phyloP scores from a whole-genome alignment of 805 yeast species.

The Groenewaldozyma tartarivorans region DNA sequence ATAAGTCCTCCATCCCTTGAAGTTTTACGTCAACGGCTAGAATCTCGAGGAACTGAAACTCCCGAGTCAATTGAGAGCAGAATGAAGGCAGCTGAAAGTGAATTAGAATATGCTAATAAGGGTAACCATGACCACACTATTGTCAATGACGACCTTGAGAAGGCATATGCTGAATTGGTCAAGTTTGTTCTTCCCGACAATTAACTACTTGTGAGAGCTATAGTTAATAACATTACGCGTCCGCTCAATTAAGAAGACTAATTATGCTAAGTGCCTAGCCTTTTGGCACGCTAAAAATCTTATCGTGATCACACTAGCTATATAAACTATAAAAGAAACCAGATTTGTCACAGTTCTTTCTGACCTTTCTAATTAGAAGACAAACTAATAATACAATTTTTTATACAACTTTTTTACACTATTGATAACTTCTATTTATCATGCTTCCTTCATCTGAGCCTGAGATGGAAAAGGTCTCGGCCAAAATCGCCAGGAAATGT shows the following conservation, averaged over 20 bases:
- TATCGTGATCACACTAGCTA: too few species aligned
- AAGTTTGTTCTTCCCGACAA: conserved; percentile 35
- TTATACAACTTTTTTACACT: too few species aligned
- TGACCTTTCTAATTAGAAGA: too few species aligned
- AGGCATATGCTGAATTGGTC: conserved; percentile 74
- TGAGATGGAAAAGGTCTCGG: conserved; percentile 11
- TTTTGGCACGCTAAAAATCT: too few species aligned
- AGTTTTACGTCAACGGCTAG: conserved; percentile 61
- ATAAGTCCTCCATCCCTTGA: conserved; percentile 90
- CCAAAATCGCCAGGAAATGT: conserved; percentile 33
- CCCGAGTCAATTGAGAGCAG: conserved; percentile 76
- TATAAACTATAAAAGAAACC: too few species aligned
- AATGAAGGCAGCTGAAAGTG: conserved; percentile 77
- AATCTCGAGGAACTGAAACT: conserved; percentile 92
- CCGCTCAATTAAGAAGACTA: too few species aligned
- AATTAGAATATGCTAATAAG: conserved; percentile 77
- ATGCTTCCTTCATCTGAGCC: neutral
- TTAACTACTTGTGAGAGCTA: too few species aligned
- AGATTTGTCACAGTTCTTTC: too few species aligned
- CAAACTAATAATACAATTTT: too few species aligned
- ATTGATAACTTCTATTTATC: too few species aligned
- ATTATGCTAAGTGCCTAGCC: too few species aligned
- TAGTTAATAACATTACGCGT: too few species aligned
- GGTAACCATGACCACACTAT: conserved; percentile 88
- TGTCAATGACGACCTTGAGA: conserved; percentile 86